Percentiles rank a stretch among this genome's conserved stretches.
Evolutionary conservation across 352 stramenopile genomes (phyloP).

Genomic region (Globisporangium uncinulatum): DNA sequence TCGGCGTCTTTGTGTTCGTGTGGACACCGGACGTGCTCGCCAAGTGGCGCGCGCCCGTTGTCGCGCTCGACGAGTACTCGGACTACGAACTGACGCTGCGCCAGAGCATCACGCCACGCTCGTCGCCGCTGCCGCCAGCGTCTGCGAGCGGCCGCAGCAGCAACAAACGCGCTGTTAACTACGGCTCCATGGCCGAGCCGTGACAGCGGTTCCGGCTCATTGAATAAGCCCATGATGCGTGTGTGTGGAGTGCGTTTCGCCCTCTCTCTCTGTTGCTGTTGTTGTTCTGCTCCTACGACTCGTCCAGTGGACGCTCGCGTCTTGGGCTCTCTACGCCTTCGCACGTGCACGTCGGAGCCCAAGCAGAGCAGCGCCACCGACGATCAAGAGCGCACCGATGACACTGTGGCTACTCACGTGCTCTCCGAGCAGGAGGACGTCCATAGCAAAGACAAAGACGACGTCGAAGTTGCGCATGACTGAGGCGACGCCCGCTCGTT

Average conservation of each 20-base stretch:
- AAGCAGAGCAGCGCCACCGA: slow-evolving; percentile 43
- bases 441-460: slow-evolving; percentile 55
- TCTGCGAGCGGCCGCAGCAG: slow-evolving; percentile 16
- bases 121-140: slow-evolving; percentile 40
- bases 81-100: slow-evolving; percentile 77
- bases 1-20: slow-evolving; percentile 78
- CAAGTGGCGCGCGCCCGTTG: slow-evolving; percentile 58
- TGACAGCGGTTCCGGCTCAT: neutral
- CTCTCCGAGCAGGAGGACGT: slow-evolving; percentile 43
- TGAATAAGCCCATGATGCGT: too few relatives aligned
- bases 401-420: slow-evolving; percentile 53
- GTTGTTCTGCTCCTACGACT: neutral
- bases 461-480: slow-evolving; percentile 74
- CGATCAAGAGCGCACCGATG: slow-evolving; percentile 46
- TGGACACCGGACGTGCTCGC: slow-evolving; percentile 79
- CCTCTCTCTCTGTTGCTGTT: neutral
- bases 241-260: neutral
- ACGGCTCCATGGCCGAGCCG: slow-evolving; percentile 25
- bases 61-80: slow-evolving; percentile 68
- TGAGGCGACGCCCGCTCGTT: slow-evolving; percentile 51
- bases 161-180: slow-evolving; percentile 16
- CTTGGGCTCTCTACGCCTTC: slow-evolving; percentile 15
- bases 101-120: slow-evolving; percentile 65
- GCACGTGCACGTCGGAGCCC: slow-evolving; percentile 28
- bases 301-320: too few relatives aligned